phyloP scores from a whole-genome alignment of 2,329 filamentous ascomycete genomes.

The Elsinoe batatas region DNA sequence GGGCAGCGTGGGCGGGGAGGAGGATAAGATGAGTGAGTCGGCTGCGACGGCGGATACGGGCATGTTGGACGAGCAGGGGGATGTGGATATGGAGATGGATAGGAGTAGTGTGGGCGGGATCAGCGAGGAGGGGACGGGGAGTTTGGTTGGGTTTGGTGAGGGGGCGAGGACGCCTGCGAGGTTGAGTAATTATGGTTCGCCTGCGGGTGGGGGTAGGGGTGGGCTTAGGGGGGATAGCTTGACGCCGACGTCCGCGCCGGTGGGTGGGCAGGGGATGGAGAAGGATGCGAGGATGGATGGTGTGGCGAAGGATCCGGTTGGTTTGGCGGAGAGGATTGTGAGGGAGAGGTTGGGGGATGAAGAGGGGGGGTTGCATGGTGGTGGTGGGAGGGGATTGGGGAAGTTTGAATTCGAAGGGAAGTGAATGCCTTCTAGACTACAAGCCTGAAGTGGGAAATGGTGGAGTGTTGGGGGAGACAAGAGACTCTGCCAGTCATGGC shows the following conservation, averaged over 20 bases:
- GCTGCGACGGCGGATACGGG: background rate
- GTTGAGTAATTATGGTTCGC: conserved; percentile 66
- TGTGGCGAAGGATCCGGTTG: conserved; percentile 35
- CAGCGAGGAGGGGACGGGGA: conserved; percentile 75
- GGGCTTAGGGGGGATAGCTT: conserved; percentile 21
- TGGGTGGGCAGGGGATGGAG: conserved; percentile 20
- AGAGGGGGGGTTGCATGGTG: conserved; percentile 34
- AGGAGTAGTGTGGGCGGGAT: conserved; percentile 62
- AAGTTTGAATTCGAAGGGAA: conserved; percentile 50
- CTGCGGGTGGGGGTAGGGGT: conserved; percentile 37
- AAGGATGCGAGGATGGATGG: conserved; percentile 37
- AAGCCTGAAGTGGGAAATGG: background rate
- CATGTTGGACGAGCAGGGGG: conserved; percentile 11
- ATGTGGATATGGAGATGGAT: conserved; percentile 32
- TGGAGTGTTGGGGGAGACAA: background rate
- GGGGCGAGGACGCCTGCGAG: conserved; percentile 55
- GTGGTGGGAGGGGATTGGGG: conserved; percentile 36
- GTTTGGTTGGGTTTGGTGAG: conserved; percentile 84
- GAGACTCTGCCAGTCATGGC: too few species aligned
- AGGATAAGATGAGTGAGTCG: conserved; percentile 59
- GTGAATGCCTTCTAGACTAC: background rate
- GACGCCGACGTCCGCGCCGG: conserved; percentile 22
- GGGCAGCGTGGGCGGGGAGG: conserved; percentile 49
- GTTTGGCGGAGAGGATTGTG: conserved; percentile 54
- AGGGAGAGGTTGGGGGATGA: conserved; percentile 44